Evolutionary conservation across 495 filamentous ascomycete species (phyloP), one percentile per base, ranked within the genome.

Genomic region (Astrothelium macrocarpum): DNA sequence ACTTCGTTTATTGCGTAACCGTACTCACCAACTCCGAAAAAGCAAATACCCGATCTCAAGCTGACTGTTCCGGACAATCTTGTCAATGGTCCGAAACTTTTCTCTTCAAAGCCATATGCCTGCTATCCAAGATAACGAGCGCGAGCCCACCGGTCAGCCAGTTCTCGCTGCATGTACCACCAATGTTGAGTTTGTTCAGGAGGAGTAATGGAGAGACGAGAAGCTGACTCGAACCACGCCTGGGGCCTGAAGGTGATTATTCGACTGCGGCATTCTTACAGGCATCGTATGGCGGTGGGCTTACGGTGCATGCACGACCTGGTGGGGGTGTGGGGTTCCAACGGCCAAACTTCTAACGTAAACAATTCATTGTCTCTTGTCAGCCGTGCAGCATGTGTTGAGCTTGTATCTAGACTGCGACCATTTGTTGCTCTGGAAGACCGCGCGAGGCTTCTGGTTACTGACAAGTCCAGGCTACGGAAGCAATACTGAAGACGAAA

Each of bases 141-240:
- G 39, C 65, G 65, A 32, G 65, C 65, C 65, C 65, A 67, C 32
- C 65, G 62, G 36, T 67, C 65, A 65, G 65, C 65, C 28, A 67
- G 58, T 11, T 67, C 11, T 16, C 65, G 65, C 62, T 64, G 65
- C 65, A 67, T 67, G 62, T 39, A 60, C 61, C 49, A 59, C 61
- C 10, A 46, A 12, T 3, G 56, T 58, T 25, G 26, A 4, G 10
- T 43, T 36, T 36, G 31, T 43, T 26, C 49, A 2, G 5, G 23
- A 5, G 25, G 12, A 26, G 16, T 9, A 2, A 56, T 7, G 23
- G 20, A 29, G 49, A 28, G 12, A n/a, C 23, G 16, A 29, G 25
- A 9, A 0, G 26, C 10, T 1, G 25, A 20, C 9, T 56, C 9
- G 25, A 25, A 26, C 20, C 5, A 16, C 5, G n/a, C 34, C 14